These are phyloP conservation scores for Lophiotrema nucula DNA, from an alignment of 495 filamentous ascomycete genomes.

Conservation along the genomic window DNA sequence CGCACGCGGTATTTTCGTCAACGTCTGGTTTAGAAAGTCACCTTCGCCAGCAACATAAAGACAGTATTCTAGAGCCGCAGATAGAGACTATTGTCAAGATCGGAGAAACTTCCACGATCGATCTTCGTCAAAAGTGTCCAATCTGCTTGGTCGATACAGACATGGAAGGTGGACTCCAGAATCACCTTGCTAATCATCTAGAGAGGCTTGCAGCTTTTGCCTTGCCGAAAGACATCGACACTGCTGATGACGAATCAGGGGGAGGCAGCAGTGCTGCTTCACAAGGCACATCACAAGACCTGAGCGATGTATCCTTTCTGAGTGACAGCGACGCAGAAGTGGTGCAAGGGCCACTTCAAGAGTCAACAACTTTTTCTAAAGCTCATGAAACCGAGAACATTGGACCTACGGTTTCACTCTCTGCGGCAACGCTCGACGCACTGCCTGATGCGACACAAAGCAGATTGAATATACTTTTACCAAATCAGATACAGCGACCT, in stretches of 20 bases:
- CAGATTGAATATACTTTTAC: conserved; percentile 17
- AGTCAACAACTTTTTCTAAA: too few species aligned
- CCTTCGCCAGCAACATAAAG: conserved; percentile 14
- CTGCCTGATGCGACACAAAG: conserved; percentile 18
- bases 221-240: conserved; percentile 16
- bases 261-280: conserved; percentile 23
- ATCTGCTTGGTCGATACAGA: conserved; percentile 26
- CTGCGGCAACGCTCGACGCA: conserved; percentile 9
- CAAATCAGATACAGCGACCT: too few species aligned
- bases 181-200: conserved; percentile 33
- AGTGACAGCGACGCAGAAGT: background rate
- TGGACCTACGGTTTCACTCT: too few species aligned
- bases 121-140: conserved; percentile 26
- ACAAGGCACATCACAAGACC: conserved; percentile 13
- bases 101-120: conserved; percentile 29
- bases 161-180: conserved; percentile 29
- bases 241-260: conserved; percentile 22
- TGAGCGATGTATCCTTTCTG: conserved; percentile 2
- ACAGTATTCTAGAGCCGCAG: conserved; percentile 23
- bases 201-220: conserved; percentile 31
- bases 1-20: conserved; percentile 17
- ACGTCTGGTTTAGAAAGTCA: conserved; percentile 19
- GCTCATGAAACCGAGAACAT: too few species aligned
- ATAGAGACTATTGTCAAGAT: conserved; percentile 28
- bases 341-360: too few species aligned